These are phyloP conservation scores for Bacterosira constricta DNA, from an alignment of 108 stramenopile species.

Conservation along the genomic window DNA sequence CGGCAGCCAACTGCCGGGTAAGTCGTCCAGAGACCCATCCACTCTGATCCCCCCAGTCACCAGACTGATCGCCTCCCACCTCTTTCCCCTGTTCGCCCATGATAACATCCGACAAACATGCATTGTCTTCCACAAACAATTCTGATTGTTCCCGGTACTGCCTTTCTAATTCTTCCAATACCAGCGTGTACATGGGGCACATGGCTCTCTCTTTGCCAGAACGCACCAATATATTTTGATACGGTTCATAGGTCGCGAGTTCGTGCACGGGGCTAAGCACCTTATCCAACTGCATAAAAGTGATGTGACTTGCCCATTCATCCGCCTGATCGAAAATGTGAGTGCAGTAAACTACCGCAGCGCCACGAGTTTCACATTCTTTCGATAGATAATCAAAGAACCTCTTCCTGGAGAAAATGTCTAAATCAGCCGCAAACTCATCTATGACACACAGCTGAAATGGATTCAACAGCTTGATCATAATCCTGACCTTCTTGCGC, in stretches of 20 bases:
- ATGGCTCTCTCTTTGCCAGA: slow-evolving; percentile 35
- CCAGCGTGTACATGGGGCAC: slow-evolving; percentile 56
- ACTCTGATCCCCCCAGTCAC: slow-evolving; percentile 26
- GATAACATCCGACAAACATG: slow-evolving; percentile 33
- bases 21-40: slow-evolving; percentile 43
- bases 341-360: slow-evolving; percentile 83
- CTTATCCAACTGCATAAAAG: slow-evolving; percentile 50
- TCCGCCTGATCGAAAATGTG: slow-evolving; percentile 89
- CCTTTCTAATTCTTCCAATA: slow-evolving; percentile 49
- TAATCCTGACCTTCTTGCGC: slow-evolving; percentile 51
- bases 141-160: slow-evolving; percentile 36
- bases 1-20: slow-evolving; percentile 29
- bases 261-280: slow-evolving; percentile 31
- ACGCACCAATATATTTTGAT: slow-evolving; percentile 44
- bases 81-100: slow-evolving; percentile 27
- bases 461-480: slow-evolving; percentile 51
- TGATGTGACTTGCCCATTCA: slow-evolving; percentile 67
- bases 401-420: slow-evolving; percentile 37
- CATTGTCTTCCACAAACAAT: slow-evolving; percentile 31
- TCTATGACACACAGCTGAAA: slow-evolving; percentile 44
- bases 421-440: slow-evolving; percentile 49
- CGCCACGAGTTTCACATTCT: slow-evolving; percentile 66
- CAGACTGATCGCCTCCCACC: slow-evolving; percentile 27
- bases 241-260: slow-evolving; percentile 26
- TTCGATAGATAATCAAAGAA: slow-evolving; percentile 63